Base-by-base conservation (phyloP, 2,329 filamentous ascomycete species). In the Penicillium digitatum region DNA sequence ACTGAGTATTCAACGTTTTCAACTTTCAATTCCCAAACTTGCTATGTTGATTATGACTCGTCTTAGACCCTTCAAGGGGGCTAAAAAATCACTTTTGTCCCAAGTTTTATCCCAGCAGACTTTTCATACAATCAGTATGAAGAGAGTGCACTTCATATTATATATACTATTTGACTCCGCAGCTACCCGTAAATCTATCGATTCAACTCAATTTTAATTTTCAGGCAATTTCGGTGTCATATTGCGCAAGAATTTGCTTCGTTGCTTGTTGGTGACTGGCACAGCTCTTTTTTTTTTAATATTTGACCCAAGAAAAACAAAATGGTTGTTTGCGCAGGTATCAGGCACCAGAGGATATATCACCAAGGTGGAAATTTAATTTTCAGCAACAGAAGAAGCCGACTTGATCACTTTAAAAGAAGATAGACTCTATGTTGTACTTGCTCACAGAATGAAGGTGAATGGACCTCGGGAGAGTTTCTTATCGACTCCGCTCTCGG, bases 401-500 rank as follows among this genome's bases (percentile, higher is more conserved):
- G 2, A n/a, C 1, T 5, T 24, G 8, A 46, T 46, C n/a, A 46
- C 11, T 34, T 24, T 12, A 20, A 29, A 29, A 11, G 3, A 24
- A 34, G 43, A 34, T 34, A 46, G 27, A 22, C 18, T 2, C 27
- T 32, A n/a, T n/a, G n/a, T n/a, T n/a, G n/a, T n/a, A 31, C 18
- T 32, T 32, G n/a, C 27, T 12, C 27, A n/a, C 43, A 8, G 5
- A n/a, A 18, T 22, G 12, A 26, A 48, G 3, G 32, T 38, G 24
- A 29, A 29, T n/a, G n/a, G n/a, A n/a, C n/a, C n/a, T n/a, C n/a
- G n/a, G 34, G 40, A 54, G 50, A 54, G 53, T 43, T 43, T 27
- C 57, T 56, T 54, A 59, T 55, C 38, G 50, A 54, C 54, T 53
- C 57, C 47, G 59, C 57, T 54, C 46, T 55, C 62, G 62, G 62